Conservation (phyloP, 2,329 filamentous ascomycete species). For the Colletotrichum lupini region DNA sequence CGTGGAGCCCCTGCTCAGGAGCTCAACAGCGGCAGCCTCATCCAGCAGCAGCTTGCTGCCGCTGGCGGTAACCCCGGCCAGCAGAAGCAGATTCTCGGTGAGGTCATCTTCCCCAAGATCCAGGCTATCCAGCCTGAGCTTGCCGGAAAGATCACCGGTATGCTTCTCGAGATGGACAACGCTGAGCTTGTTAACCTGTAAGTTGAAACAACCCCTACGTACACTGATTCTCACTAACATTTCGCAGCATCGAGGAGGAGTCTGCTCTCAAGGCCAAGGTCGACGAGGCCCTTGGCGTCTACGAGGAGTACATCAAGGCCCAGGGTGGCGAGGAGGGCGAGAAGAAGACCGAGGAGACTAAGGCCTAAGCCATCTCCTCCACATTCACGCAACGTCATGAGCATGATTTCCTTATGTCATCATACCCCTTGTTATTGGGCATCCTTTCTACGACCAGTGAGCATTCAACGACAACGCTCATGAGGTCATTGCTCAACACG, state of each 20-base stretch:
- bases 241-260: slow-evolving; percentile 87
- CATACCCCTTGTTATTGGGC: slow-evolving; percentile 37
- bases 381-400: slow-evolving; percentile 34
- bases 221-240: slow-evolving; percentile 28
- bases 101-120: slow-evolving; percentile 99
- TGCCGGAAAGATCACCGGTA: slow-evolving; percentile 99
- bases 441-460: slow-evolving; percentile 34
- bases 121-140: slow-evolving; percentile 92
- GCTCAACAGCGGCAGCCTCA: slow-evolving; percentile 47
- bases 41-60: slow-evolving; percentile 68
- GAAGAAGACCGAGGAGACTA: slow-evolving; percentile 58
- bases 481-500: slow-evolving; percentile 34
- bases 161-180: slow-evolving; percentile 99
- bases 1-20: slow-evolving; percentile 51
- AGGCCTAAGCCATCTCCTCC: slow-evolving; percentile 47
- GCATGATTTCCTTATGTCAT: slow-evolving; percentile 37
- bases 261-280: slow-evolving; percentile 92
- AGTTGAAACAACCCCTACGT: slow-evolving; percentile 57
- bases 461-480: slow-evolving; percentile 29
- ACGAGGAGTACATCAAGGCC: slow-evolving; percentile 98
- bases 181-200: slow-evolving; percentile 92
- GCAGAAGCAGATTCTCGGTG: slow-evolving; percentile 99
- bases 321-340: slow-evolving; percentile 68
- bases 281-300: slow-evolving; percentile 95
- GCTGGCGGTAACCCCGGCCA: slow-evolving; percentile 70